Percentiles rank a stretch among this genome's conserved stretches.
Evolutionary conservation across 768 basidiomycete species (phyloP).

Genomic region (Xanthoconium purpureum): DNA sequence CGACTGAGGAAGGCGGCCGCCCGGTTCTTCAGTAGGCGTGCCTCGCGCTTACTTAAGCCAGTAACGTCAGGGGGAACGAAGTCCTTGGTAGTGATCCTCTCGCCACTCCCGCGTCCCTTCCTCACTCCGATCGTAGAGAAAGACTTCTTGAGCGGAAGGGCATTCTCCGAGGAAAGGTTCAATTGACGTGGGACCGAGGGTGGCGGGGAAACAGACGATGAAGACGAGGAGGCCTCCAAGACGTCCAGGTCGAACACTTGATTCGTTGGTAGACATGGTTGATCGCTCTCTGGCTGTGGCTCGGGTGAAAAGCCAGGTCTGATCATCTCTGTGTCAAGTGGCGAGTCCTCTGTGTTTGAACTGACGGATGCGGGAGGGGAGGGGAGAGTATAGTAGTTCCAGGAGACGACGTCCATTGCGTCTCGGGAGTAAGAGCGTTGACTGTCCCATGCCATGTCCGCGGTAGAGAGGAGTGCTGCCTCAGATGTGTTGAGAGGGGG

Average conservation of each 20-base stretch:
- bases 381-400: conserved; percentile 48
- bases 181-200: conserved; percentile 32
- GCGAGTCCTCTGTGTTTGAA: conserved; percentile 45
- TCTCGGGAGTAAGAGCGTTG: conserved; percentile 36
- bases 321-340: conserved; percentile 47
- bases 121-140: conserved; percentile 47
- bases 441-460: conserved; percentile 49
- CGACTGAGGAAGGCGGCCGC: conserved; percentile 89
- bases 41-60: conserved; percentile 87
- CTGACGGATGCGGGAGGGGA: conserved; percentile 48
- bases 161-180: conserved; percentile 34
- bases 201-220: conserved; percentile 32
- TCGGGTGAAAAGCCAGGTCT: conserved; percentile 50
- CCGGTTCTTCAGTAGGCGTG: conserved; percentile 87
- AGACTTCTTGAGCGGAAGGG: conserved; percentile 34
- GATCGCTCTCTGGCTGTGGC: conserved; percentile 40
- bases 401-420: conserved; percentile 39
- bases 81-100: conserved; percentile 65
- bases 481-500: conserved; percentile 59
- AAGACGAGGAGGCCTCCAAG: conserved; percentile 32
- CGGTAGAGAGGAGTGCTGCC: conserved; percentile 50
- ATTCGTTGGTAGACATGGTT: conserved; percentile 63
- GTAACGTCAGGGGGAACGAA: conserved; percentile 87
- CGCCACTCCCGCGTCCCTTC: conserved; percentile 47
- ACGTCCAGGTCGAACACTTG: conserved; percentile 62